Conservation (phyloP, 495 filamentous ascomycete species). For the Lentithecium fluviatile region DNA sequence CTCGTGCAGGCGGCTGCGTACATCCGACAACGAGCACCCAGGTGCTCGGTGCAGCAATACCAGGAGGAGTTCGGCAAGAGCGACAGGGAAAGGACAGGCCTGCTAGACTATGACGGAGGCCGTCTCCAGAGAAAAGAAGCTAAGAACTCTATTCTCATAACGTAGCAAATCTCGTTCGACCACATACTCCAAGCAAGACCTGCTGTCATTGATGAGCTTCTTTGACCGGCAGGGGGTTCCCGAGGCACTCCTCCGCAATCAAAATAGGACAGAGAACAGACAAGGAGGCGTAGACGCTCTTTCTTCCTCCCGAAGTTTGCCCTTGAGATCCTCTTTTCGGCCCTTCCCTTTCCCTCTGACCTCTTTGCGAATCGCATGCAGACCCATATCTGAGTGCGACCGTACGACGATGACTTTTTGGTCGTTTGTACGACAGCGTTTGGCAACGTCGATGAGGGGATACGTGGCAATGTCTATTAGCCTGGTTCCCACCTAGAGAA, state of each 20-base stretch:
- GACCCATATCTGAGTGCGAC: too few relatives aligned
- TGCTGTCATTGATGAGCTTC: constrained; percentile 37
- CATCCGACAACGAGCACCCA: constrained; percentile 22
- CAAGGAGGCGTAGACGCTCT: not conserved
- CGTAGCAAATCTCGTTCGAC: constrained; percentile 53
- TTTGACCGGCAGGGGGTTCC: constrained; percentile 35
- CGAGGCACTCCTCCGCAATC: constrained; percentile 19
- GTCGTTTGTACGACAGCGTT: too few relatives aligned
- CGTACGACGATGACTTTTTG: too few relatives aligned
- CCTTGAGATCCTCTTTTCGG: too few relatives aligned
- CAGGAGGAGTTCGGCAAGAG: constrained; percentile 42
- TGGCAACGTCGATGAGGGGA: too few relatives aligned
- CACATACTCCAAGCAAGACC: constrained; percentile 40
- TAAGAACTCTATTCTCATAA: constrained; percentile 42
- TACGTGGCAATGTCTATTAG: too few relatives aligned
- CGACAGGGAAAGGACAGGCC: constrained; percentile 38
- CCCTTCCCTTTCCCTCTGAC: too few relatives aligned
- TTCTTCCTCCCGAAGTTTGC: too few relatives aligned
- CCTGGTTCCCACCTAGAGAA: too few relatives aligned
- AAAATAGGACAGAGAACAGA: not conserved
- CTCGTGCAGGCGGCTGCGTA: too few relatives aligned
- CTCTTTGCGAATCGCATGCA: too few relatives aligned
- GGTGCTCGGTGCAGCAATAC: constrained; percentile 38
- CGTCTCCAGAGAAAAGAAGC: constrained; percentile 41
- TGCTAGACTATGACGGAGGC: constrained; percentile 39